Base-by-base conservation (phyloP, 163 green algal species). In the Volvox carteri region DNA sequence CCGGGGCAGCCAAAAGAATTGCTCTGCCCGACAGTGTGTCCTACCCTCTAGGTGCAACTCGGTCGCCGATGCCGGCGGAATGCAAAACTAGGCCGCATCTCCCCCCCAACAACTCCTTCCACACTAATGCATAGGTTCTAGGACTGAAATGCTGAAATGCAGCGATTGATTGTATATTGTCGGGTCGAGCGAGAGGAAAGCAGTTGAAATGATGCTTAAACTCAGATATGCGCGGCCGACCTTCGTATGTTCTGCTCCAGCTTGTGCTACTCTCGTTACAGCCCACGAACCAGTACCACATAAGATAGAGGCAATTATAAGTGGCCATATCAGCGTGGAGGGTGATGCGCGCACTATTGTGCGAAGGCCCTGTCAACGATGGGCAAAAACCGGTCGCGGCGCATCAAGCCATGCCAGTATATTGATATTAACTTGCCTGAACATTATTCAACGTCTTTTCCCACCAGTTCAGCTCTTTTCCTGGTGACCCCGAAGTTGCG, bases 361-460 rank as follows among this genome's bases (percentile, higher is more conserved):
- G 3, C 70, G 70, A 35, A 78, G 41, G 11, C 70, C 70, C 70
- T 78, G 54, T n/a, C n/a, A n/a, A n/a, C n/a, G n/a, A n/a, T n/a
- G n/a, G n/a, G n/a, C n/a, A n/a, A n/a, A n/a, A n/a, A n/a, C n/a
- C n/a, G n/a, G n/a, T n/a, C n/a, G n/a, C n/a, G n/a, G n/a, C n/a
- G n/a, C n/a, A n/a, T n/a, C n/a, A n/a, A n/a, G n/a, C n/a, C n/a
- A n/a, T n/a, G n/a, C n/a, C n/a, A n/a, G n/a, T n/a, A n/a, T n/a
- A n/a, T n/a, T n/a, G n/a, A n/a, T n/a, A n/a, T n/a, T n/a, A n/a
- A n/a, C n/a, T n/a, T n/a, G n/a, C n/a, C n/a, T n/a, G n/a, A n/a
- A n/a, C n/a, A n/a, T n/a, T n/a, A n/a, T n/a, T n/a, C n/a, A n/a
- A n/a, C n/a, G n/a, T n/a, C n/a, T n/a, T n/a, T n/a, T n/a, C n/a